A percentile compares a stretch with the other conserved stretches of the same genome.
phyloP scores from a whole-genome alignment of 2,329 filamentous ascomycete genomes.

The Paecilomyces formosus region DNA sequence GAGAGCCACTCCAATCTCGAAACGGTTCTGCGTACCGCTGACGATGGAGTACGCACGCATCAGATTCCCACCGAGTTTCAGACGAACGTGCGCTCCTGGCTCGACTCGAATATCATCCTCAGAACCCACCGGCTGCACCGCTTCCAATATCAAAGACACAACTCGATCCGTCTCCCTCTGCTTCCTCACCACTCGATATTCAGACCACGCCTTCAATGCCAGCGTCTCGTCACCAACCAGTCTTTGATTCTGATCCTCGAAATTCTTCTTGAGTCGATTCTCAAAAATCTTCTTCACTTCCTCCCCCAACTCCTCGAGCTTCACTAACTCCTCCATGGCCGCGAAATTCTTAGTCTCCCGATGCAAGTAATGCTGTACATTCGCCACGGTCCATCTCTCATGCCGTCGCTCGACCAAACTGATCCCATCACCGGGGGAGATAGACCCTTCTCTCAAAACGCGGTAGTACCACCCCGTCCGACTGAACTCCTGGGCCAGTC shows the following conservation, averaged over 20 bases:
- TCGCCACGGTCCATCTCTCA: conserved; percentile 56
- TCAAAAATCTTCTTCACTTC: conserved; percentile 48
- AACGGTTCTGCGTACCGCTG: conserved; percentile 40
- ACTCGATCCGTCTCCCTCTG: background rate
- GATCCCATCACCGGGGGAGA: conserved; percentile 52
- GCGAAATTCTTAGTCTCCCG: conserved; percentile 42
- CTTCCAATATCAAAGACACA: background rate
- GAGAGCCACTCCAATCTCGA: conserved; percentile 54
- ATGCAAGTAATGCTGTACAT: conserved; percentile 57
- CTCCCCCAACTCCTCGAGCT: conserved; percentile 36
- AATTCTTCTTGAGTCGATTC: conserved; percentile 43
- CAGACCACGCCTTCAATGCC: background rate
- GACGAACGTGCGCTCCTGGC: conserved; percentile 48
- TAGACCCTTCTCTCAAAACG: conserved; percentile 48
- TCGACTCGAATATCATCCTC: conserved; percentile 5
- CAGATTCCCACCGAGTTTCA: conserved; percentile 51
- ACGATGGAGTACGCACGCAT: conserved; percentile 56
- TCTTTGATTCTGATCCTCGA: conserved; percentile 2
- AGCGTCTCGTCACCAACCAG: background rate
- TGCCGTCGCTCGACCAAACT: conserved; percentile 47
- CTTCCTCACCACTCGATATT: background rate
- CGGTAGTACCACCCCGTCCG: conserved; percentile 62
- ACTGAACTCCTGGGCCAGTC: conserved; percentile 47
- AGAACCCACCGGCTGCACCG: background rate
- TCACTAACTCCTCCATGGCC: conserved; percentile 41